Base-by-base conservation (phyloP, 2,329 filamentous ascomycete species). In the Botrytis galanthina region DNA sequence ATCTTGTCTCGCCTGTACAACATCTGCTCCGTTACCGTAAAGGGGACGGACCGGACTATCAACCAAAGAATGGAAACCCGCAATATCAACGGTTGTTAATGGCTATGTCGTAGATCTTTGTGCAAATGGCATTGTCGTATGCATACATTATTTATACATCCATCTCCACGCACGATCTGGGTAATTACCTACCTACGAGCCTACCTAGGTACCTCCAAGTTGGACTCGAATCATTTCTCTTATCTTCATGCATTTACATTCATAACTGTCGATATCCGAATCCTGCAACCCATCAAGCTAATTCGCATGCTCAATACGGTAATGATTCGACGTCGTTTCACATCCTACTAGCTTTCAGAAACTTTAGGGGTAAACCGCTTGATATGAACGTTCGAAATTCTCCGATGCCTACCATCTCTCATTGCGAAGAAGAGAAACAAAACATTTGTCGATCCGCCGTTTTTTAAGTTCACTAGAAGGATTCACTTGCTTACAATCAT, bases 1-100 rank as follows among this genome's bases (percentile, higher is more conserved):
- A 57, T 57, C 51, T 29, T 63, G 64, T 68, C 32, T 68, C 39
- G 64, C 64, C 64, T 57, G 66, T 57, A 59, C 66, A 54, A 68
- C 48, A n/a, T 39, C 46, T 57, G 3, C n/a, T 57, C 51, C 51
- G 51, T 57, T 32, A 9, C 48, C 48, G 46, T 37, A 67, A 51
- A 57, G 48, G 48, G 66, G 18, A 59, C 48, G 37, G 66, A 57
- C 66, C 14, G 51, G 51, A 32, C n/a, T 22, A 32, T 68, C 48
- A n/a, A 39, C 64, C 64, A 57, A 57, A 57, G 35, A 42, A 57
- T 42, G n/a, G 1, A 32, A 29, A 57, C 39, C 66, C 14, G 37
- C 48, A 20, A 37, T 57, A 42, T 20, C 37, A 20, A 57, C 35
- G 48, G 5, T 35, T 54, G 42, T 48, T 10, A 26, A 35, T 66